Conservation (phyloP, 2,329 filamentous ascomycete genomes). For the Colletotrichum higginsianum region DNA sequence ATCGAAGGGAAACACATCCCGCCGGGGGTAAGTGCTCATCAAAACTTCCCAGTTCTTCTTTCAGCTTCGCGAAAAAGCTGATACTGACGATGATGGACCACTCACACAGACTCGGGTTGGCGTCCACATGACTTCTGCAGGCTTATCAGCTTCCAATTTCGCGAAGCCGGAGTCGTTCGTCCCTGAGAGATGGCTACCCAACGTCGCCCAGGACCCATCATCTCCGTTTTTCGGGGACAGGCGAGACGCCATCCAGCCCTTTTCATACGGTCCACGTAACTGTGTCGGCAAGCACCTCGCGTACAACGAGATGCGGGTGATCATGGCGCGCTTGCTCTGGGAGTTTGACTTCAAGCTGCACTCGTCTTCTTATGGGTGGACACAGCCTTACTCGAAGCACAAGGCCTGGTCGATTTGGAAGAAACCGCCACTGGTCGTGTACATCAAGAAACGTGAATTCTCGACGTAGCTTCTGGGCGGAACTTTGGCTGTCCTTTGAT, state of each 20-base stretch:
- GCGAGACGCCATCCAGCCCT: slow-evolving; percentile 31
- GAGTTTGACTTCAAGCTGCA: slow-evolving; percentile 61
- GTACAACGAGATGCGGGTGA: slow-evolving; percentile 65
- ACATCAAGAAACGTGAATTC: not conserved
- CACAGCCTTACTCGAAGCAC: slow-evolving; percentile 49
- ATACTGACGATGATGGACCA: not conserved
- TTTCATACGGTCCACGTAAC: slow-evolving; percentile 31
- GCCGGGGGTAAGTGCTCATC: not conserved
- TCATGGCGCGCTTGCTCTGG: slow-evolving; percentile 63
- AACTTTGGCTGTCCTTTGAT: too few species aligned
- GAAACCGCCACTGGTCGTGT: slow-evolving; percentile 41
- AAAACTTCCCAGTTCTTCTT: not conserved
- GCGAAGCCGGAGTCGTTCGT: slow-evolving; percentile 59
- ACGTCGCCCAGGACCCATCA: slow-evolving; percentile 32
- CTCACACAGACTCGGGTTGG: slow-evolving; percentile 49
- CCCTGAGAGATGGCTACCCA: slow-evolving; percentile 57
- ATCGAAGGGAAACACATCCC: slow-evolving; percentile 8
- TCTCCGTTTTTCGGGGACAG: slow-evolving; percentile 27
- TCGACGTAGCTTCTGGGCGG: too few species aligned
- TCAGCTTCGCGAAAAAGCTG: too few species aligned
- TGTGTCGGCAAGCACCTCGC: slow-evolving; percentile 53
- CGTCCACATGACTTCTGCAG: slow-evolving; percentile 52
- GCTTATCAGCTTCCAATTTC: slow-evolving; percentile 52
- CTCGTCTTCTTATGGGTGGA: slow-evolving; percentile 54
- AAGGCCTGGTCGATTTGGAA: slow-evolving; percentile 56